Evolutionary conservation across 139 green algal genomes (phyloP), one percentile per base, ranked within the genome.

Genomic region (Edaphochlamys debaryana): DNA sequence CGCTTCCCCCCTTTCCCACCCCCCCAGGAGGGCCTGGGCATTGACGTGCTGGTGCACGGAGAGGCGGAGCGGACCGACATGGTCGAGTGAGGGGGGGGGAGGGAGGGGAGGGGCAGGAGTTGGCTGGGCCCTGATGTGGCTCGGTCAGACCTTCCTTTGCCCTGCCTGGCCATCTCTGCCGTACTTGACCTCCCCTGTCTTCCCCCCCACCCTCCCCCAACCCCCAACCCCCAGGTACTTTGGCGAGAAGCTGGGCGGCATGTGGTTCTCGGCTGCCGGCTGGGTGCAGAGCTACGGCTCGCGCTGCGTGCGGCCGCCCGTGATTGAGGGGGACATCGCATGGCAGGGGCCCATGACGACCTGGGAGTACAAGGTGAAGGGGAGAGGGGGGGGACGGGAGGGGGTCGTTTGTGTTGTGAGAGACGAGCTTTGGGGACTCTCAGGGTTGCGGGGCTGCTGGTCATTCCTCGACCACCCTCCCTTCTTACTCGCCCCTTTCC

Each of bases 41-140:
- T 98, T 13, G 96, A 98, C 84, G 96, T 98, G 77, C 88, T 98
- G 60, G 96, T 98, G 84, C 96, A 98, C 79, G 96, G 96, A 27
- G 96, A 98, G 92, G 76, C 93, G 27, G 95, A 98, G 93, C 87
- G 94, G 56, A 93, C 87, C 25, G 87, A 90, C 87, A 90, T 90
- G 87, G 87, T 87, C 30, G 79, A 78, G 79, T 84, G 32, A 63
- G 78, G 11, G 45, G 45, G 67, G n/a, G 45, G 11, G 45, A 9
- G 13, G 45, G 11, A 19, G 29, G 19, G 48, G 71, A 17, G 32
- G 19, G 20, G 41, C 37, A 56, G 48, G 38, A 48, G 36, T 25
- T n/a, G 32, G 22, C 30, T 11, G 8, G 5, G 54, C 13, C 70
- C 7, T 64, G 22, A 4, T 27, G 13, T 29, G 25, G 52, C 52